A percentile compares a stretch with the other conserved stretches of the same genome.
These are phyloP conservation scores for Eimeria necatrix DNA, from an alignment of 169 alveolate genomes.

Conservation along the genomic window DNA sequence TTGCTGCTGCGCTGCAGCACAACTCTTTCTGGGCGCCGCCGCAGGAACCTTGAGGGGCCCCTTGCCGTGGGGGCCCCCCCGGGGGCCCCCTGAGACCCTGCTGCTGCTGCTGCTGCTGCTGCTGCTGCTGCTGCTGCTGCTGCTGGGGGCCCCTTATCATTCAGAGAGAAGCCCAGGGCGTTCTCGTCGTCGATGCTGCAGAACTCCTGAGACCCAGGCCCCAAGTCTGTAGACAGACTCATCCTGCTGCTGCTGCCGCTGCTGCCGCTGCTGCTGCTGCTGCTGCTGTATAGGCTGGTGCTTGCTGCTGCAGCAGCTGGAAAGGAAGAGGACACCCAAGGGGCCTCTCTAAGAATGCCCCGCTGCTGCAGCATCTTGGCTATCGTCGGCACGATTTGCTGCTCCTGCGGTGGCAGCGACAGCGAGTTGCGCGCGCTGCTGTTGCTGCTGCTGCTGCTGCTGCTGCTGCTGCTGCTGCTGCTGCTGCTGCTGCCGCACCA, in stretches of 20 bases:
- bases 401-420: conserved; percentile 33
- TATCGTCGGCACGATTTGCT: conserved; percentile 12
- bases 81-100: background rate
- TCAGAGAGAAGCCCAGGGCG: no score
- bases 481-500: background rate
- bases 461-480: conserved; percentile 25
- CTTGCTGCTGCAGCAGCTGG: conserved; percentile 10
- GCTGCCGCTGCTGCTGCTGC: conserved; percentile 16
- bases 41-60: background rate
- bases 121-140: no score
- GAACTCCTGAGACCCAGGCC: background rate
- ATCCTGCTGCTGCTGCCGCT: conserved; percentile 17
- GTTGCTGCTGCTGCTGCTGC: conserved; percentile 23
- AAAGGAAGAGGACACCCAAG: conserved; percentile 25
- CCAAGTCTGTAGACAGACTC: background rate
- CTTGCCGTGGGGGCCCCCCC: background rate
- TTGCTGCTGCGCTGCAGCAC: background rate
- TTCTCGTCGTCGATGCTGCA: conserved; percentile 3
- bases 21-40: conserved; percentile 6
- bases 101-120: no score
- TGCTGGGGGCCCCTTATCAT: no score
- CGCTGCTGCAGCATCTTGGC: conserved; percentile 42
- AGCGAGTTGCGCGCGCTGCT: background rate
- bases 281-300: background rate
- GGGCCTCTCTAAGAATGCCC: conserved; percentile 31